Base-by-base conservation (phyloP, 2,329 filamentous ascomycete genomes). In the Aureobasidium mangrovei region DNA sequence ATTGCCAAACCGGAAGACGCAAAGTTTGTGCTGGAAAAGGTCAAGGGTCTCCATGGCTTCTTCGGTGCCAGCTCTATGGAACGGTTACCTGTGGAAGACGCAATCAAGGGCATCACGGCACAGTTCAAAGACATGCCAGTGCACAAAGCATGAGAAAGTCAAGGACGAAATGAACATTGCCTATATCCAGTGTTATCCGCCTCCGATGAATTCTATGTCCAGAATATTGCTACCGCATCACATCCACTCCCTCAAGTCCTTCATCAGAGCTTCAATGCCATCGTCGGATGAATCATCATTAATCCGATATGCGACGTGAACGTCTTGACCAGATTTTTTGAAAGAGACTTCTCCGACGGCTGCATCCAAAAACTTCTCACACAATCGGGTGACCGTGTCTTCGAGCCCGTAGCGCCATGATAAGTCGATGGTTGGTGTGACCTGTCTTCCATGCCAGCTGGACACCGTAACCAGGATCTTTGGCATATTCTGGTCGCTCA, bases 31-130 rank as follows among this genome's bases (percentile, higher is more conserved):
- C 71, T 87, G 31, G 72, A 72, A 26, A 70, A 77, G 59, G 83
- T 81, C 0, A 76, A 73, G 38, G 83, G 83, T 0, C 71, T 86
- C n/a, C 82, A 86, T 68, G 84, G 84, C 0, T 87, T 88, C 65
- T 86, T 82, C 61, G 84, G 84, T 0, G 84, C 84, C 8, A 85
- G 82, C 58, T 81, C 79, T 53, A 84, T 87, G 79, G 84, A 87
- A 67, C 71, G 83, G 41, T 67, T 86, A 58, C 83, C 84, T 0
- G 83, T 86, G 8, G 84, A 86, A 63, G 70, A 77, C 56, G 83
- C 84, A 0, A 85, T 87, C 54, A 79, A 74, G 47, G 73, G 76
- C 49, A 79, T 78, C 41, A 79, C 78, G 3, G 73, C 71, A 59
- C 69, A 71, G 12, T 83, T 83, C 64, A 82, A 82, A 54, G 54